Base-by-base conservation (phyloP, 2,329 filamentous ascomycete species). In the Epicoccum nigrum region DNA sequence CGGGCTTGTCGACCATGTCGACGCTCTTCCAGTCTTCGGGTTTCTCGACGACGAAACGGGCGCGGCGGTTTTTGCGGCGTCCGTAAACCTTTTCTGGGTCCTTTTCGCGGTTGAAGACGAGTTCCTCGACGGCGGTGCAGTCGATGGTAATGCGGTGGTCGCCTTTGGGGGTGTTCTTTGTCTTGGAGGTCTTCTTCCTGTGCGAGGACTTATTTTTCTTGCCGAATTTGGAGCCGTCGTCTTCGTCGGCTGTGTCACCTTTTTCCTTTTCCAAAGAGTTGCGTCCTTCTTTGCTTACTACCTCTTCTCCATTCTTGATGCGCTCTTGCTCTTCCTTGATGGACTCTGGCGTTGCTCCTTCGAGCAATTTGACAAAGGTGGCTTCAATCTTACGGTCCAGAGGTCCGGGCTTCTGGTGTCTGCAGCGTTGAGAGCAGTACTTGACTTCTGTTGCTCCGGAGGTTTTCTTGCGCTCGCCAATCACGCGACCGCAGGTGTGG, bases 351-450 rank as follows among this genome's bases (percentile, higher is more conserved):
- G 37, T 60, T 15, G 46, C 64, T 30, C 59, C 76, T 20, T 74
- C 69, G 3, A 79, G 63, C 1, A 77, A 55, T 2, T 69, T 67
- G 1, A 77, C 74, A 45, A 85, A 82, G 0, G 74, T 74, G 7
- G 64, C 68, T 64, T 85, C 83, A 34, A 86, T 82, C 48, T 77
- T 76, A 2, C 76, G 74, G 58, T 85, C 83, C 12, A 77, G 54
- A 7, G 72, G 72, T 0, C 77, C 74, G 0, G 79, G 80, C 60
- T 83, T 85, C 30, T 75, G 75, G 27, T 74, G 74, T 16, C 81
- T 74, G 57, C 83, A 86, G 30, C 79, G 72, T 37, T 77, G 72
- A 0, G 83, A 86, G 70, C 83, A 86, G 71, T 84, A 86, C 55
- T 83, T 84, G 25, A 77, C 67, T 33, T 69, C 60, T 20, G 68